Percentiles rank a stretch among this genome's conserved stretches.
These are phyloP conservation scores for Avena sativa DNA, from an alignment of 176 grass and related monocot species.

Conservation along the genomic window DNA sequence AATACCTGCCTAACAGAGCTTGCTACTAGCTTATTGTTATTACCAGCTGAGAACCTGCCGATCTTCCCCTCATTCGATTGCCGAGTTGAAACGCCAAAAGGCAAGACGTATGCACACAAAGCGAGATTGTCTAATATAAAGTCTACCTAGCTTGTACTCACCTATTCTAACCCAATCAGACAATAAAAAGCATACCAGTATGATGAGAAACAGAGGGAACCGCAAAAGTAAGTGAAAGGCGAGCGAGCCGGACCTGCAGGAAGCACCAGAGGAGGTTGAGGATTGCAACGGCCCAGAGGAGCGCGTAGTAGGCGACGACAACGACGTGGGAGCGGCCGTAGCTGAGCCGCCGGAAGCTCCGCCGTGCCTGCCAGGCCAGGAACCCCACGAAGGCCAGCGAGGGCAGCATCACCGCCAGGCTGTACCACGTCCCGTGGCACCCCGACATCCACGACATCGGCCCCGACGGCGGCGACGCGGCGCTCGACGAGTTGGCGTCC, in stretches of 20 bases:
- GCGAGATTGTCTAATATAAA: neutral
- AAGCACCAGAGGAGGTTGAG: conserved; percentile 97
- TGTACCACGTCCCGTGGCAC: conserved; percentile 82
- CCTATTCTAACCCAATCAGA: neutral
- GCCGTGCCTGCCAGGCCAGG: conserved; percentile 79
- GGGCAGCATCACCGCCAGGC: conserved; percentile 77
- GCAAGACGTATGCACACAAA: neutral
- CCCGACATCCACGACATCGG: conserved; percentile 50
- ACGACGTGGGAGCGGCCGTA: conserved; percentile 92
- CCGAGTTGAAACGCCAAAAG: conserved; percentile 25
- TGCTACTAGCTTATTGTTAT: neutral
- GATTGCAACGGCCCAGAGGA: conserved; percentile 78
- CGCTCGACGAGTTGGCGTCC: conserved; percentile 44
- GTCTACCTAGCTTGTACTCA: neutral
- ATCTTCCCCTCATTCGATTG: conserved; percentile 24
- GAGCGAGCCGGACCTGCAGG: conserved; percentile 61
- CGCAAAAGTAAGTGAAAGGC: neutral
- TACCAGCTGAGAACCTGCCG: conserved; percentile 3
- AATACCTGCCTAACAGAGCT: neutral
- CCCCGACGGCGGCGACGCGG: conserved; percentile 31
- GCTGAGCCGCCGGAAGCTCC: conserved; percentile 73
- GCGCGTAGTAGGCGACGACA: conserved; percentile 79
- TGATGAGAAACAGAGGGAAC: neutral
- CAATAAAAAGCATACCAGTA: conserved; percentile 10
- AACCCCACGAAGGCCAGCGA: conserved; percentile 82